phyloP scores from a whole-genome alignment of 2,329 filamentous ascomycete genomes.

The Fusarium nelsonii region DNA sequence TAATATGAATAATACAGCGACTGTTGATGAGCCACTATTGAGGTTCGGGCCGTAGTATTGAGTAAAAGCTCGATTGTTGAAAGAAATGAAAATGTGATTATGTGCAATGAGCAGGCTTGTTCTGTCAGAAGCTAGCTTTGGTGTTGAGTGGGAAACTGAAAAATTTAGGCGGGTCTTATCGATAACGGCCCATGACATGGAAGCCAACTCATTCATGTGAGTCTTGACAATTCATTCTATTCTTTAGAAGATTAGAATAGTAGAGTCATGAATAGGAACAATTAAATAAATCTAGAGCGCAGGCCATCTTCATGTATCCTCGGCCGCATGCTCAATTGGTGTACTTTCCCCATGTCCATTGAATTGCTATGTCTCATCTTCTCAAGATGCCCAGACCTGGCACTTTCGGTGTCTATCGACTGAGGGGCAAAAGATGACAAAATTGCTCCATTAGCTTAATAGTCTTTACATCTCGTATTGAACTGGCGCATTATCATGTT shows the following conservation, averaged over 20 bases:
- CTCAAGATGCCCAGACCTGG: background rate
- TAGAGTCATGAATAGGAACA: no score
- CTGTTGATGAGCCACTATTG: background rate
- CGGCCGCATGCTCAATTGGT: background rate
- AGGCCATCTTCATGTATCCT: rapidly evolving
- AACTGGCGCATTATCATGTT: background rate
- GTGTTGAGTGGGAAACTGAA: slow-evolving; percentile 47
- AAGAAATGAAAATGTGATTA: slow-evolving; percentile 11
- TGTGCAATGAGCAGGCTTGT: slow-evolving; percentile 21
- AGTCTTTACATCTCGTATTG: background rate
- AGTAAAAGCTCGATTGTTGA: slow-evolving; percentile 4
- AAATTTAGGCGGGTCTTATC: slow-evolving; percentile 51
- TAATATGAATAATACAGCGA: background rate
- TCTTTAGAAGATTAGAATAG: background rate
- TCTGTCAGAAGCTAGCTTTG: slow-evolving; percentile 36
- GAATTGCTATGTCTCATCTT: background rate
- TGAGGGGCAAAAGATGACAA: slow-evolving; percentile 21
- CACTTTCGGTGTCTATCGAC: background rate
- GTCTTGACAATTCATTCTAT: background rate
- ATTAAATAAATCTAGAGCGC: background rate
- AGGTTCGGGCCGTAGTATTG: background rate
- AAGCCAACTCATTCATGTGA: background rate
- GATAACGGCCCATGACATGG: slow-evolving; percentile 44
- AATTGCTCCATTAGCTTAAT: background rate
- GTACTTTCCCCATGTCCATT: background rate